Base-by-base conservation (phyloP, 805 yeast genomes). In the Saccharomyces jurei region DNA sequence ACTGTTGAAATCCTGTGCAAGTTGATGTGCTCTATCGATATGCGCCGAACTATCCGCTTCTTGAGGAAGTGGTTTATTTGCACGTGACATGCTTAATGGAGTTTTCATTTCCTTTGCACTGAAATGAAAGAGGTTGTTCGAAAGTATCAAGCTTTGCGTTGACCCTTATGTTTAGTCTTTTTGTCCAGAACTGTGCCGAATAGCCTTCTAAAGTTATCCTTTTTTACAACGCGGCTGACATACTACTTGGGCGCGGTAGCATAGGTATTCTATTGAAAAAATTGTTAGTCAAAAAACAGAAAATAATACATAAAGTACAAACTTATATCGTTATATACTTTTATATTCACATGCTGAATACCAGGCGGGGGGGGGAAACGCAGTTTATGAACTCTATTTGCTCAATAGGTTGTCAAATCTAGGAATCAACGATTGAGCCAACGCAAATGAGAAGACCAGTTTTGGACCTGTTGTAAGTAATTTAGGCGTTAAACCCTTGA, bases 391-490 rank as follows among this genome's bases (percentile, higher is more conserved):
- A 17, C 22, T 17, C 17, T 50, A 50, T 53, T 67, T 70, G 58
- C 73, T 74, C 60, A 89, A 71, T 55, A 86, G 62, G 62, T 82
- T 82, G 72, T 94, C 99, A 65, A 91, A 90, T 57, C 96, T 96
- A 57, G 99, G 99, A 63, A 94, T 94, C 77, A 94, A 82, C 46
- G 96, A 81, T 77, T 92, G 99, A 48, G 99, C 99, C 71, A 92
- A 76, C 9, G 99, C 99, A 69, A 92, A 92, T n/a, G 96, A 89
- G 72, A 94, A 94, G 53, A 94, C 99, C 66, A 94, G 81, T 77
- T 94, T 94, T 54, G 99, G 99, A 62, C 99, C 99, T 36, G 99
- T 91, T 50, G 99, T 94, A 72, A 94, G 81, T 68, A 94, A 81
- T 75, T 94, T 94, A 58, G 99, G 99, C 56, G 96, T 88, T 68